Conservation (phyloP, 2,329 filamentous ascomycete species). For the Hawksworthiomyces lignivorus region DNA sequence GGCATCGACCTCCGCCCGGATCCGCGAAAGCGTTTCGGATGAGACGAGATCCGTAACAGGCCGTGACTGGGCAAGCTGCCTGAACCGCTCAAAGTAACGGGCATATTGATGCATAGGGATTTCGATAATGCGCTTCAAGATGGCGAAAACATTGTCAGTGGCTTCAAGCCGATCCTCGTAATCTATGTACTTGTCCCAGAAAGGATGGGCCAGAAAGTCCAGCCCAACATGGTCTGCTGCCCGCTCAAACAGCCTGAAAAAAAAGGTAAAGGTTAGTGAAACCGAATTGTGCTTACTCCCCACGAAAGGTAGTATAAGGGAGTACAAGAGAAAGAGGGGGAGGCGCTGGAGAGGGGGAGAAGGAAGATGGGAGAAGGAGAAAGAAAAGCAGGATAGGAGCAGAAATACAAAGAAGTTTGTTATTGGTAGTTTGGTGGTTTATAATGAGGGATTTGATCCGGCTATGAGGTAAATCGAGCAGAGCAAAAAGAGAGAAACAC, state of each 20-base stretch:
- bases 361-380: not conserved
- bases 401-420: constrained; percentile 50
- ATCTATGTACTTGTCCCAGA: constrained; percentile 99
- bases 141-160: constrained; percentile 74
- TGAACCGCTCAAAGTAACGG: constrained; percentile 88
- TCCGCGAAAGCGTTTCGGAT: constrained; percentile 57
- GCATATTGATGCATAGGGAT: constrained; percentile 96
- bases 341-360: constrained; percentile 18
- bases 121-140: constrained; percentile 73
- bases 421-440: constrained; percentile 5
- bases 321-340: constrained; percentile 13
- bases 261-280: too few relatives aligned
- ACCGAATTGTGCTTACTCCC: too few relatives aligned
- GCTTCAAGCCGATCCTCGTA: constrained; percentile 88
- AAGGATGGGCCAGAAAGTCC: constrained; percentile 88
- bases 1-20: constrained; percentile 64
- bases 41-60: constrained; percentile 68
- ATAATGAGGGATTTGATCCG: not conserved
- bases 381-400: constrained; percentile 36
- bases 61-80: constrained; percentile 63
- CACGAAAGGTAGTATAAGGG: too few relatives aligned
- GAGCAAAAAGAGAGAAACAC: constrained; percentile 5
- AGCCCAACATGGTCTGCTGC: constrained; percentile 77
- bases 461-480: constrained; percentile 2
- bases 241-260: constrained; percentile 80